A percentile compares a stretch with the other conserved stretches of the same genome.
Conservation (phyloP, 805 yeast species). For the Metschnikowia anglica region DNA sequence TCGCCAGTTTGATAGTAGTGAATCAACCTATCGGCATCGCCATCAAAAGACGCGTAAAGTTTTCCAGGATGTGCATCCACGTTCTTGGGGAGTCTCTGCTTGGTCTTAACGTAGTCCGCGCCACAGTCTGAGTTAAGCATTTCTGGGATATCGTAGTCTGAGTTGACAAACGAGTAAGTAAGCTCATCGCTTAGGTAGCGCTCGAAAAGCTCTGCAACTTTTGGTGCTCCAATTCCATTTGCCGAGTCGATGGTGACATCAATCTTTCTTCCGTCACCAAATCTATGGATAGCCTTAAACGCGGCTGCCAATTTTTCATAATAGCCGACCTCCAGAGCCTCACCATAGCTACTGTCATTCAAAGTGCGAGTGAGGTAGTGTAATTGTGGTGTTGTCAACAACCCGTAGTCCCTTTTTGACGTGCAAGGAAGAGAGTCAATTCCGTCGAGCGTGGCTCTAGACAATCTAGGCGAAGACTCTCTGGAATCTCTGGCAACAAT, state of each 20-base stretch:
- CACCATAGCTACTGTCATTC: conserved; percentile 67
- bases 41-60: conserved; percentile 85
- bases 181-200: conserved; percentile 42
- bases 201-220: conserved; percentile 50
- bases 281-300: conserved; percentile 44
- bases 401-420: conserved; percentile 53
- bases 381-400: conserved; percentile 90
- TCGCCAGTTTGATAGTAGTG: conserved; percentile 57
- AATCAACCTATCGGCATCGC: conserved; percentile 95
- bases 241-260: conserved; percentile 81
- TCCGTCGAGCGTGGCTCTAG: conserved; percentile 61
- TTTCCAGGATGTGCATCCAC: conserved; percentile 45
- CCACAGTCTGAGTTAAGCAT: conserved; percentile 80
- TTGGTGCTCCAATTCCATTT: conserved; percentile 94
- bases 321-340: conserved; percentile 66
- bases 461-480: conserved; percentile 71
- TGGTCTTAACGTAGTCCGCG: conserved; percentile 92
- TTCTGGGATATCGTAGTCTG: conserved; percentile 50
- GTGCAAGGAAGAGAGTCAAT: conserved; percentile 47
- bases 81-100: conserved; percentile 72
- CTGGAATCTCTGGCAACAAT: conserved; percentile 87
- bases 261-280: conserved; percentile 26
- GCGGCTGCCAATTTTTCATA: conserved; percentile 59
- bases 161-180: conserved; percentile 50
- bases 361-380: conserved; percentile 78